These are phyloP conservation scores for Penicillium fimorum DNA, from an alignment of 495 filamentous ascomycete species.

Conservation along the genomic window DNA sequence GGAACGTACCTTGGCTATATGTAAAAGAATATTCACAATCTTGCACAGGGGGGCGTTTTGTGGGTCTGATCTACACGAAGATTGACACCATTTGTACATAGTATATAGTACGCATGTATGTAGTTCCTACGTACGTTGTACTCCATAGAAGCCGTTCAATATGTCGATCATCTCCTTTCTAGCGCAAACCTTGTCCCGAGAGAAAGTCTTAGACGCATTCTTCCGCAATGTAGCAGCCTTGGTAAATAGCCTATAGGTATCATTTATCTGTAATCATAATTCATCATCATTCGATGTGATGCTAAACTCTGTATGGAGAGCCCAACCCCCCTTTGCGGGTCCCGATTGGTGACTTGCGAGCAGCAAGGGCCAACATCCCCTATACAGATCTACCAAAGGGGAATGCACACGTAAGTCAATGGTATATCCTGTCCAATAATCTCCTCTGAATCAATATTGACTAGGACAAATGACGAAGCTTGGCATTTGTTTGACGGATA, in stretches of 20 bases:
- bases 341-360: neutral
- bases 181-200: conserved; percentile 23
- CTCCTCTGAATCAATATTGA: conserved; percentile 10
- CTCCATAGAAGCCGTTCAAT: conserved; percentile 18
- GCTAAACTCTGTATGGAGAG: neutral
- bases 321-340: conserved; percentile 13
- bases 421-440: conserved; percentile 3
- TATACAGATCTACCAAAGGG: conserved; percentile 7
- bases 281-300: conserved; percentile 16
- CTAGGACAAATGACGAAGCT: conserved; percentile 12
- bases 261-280: conserved; percentile 12
- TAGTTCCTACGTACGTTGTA: neutral
- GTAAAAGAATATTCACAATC: neutral
- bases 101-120: neutral
- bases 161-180: conserved; percentile 26
- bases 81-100: conserved; percentile 20
- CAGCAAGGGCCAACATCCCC: conserved; percentile 18
- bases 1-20: no score
- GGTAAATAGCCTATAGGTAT: conserved; percentile 11
- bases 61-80: conserved; percentile 26
- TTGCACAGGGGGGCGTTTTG: conserved; percentile 2
- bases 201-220: conserved; percentile 17
- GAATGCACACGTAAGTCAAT: conserved; percentile 17
- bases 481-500: conserved; percentile 19
- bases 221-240: conserved; percentile 19